Conservation (phyloP, 2,329 filamentous ascomycete genomes). For the Fusarium xyrophilum region DNA sequence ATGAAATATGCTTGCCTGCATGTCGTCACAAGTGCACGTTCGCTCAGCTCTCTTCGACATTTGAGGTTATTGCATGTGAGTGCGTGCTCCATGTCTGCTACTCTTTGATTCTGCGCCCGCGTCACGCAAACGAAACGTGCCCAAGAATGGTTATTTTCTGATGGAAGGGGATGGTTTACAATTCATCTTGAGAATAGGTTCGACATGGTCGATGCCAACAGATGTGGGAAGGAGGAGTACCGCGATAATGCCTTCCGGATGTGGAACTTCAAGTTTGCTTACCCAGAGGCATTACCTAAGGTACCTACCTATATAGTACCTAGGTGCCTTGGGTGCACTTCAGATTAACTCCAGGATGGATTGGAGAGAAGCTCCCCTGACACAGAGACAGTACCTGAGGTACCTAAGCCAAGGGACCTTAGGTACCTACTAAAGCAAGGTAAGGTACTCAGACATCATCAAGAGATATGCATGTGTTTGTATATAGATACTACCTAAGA, state of each 20-base stretch:
- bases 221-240: not conserved
- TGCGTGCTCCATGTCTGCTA: slow-evolving; percentile 69
- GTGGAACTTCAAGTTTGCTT: not conserved
- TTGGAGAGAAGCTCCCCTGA: not conserved
- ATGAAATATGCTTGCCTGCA: slow-evolving; percentile 68
- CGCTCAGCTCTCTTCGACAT: slow-evolving; percentile 73
- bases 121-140: not conserved
- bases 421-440: too few species aligned
- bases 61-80: slow-evolving; percentile 82
- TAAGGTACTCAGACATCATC: not conserved
- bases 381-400: not conserved
- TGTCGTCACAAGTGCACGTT: slow-evolving; percentile 82
- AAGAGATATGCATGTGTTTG: not conserved
- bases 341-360: not conserved
- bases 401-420: not conserved
- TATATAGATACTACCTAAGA: not conserved
- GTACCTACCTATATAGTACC: not conserved
- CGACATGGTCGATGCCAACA: too few species aligned
- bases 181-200: not conserved
- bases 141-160: not conserved
- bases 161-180: not conserved
- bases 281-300: not conserved
- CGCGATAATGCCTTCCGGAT: not conserved
- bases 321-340: not conserved
- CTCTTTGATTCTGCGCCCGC: too few species aligned